Base-by-base conservation (phyloP, 1,284 basidiomycete species). In the Pisolithus thermaeus region DNA sequence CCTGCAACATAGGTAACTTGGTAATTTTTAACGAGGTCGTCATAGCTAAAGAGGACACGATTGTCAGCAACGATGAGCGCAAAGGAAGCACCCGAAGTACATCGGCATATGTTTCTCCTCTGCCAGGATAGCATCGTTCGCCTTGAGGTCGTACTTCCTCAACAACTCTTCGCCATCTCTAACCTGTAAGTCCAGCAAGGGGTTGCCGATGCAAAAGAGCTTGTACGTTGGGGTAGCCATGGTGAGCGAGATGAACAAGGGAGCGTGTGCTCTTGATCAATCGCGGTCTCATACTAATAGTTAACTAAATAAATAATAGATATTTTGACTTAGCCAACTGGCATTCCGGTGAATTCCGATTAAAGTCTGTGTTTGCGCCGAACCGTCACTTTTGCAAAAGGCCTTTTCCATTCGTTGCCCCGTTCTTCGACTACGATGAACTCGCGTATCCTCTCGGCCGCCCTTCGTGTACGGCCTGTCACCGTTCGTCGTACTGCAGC, bases 121-220 rank as follows among this genome's bases (percentile, higher is more conserved):
- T 23, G 94, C 97, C 53, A 98, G 83, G 69, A 98, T 95, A 51
- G 97, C 96, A 69, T 99, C 93, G 78, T 99, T 97, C 50, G 94
- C 75, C 70, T 94, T 93, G 67, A 99, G 82, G 56, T 73, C 80
- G 71, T 99, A 99, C 73, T 97, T 98, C 62, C 88, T 76, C 52
- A 99, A 78, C 54, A 98, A 80, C 44, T 76, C 76, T 67, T 95
- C 89, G 51, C 90, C 92, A 58, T 92, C 78, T 55, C 74, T 82
- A 61, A 92, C 90, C 70, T 92, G 90, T 72, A 94, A 86, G 69
- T 95, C 92, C 56, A 95, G 84, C 69, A 95, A 76, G 60, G 92
- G 92, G 72, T 94, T 94, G 40, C 92, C 92, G 72, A 95, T 74
- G 73, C 82, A 87, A 69, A 94, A 90, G 46, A 94, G 73, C 39